These are phyloP conservation scores for Raffaelea arxii DNA, from an alignment of 2,329 filamentous ascomycete species.

Conservation along the genomic window DNA sequence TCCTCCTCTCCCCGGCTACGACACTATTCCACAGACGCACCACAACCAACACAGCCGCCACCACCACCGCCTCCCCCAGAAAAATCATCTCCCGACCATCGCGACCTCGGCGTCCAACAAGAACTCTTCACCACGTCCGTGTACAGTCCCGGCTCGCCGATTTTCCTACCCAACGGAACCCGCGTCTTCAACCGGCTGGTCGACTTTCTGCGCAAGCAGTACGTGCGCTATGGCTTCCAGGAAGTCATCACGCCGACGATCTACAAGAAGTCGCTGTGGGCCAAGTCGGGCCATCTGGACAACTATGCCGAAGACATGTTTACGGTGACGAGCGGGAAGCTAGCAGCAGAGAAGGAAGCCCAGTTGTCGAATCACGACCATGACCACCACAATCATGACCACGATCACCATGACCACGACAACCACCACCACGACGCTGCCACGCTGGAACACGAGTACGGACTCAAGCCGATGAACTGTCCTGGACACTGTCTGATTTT, in stretches of 20 bases:
- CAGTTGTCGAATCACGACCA: background rate
- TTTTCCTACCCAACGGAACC: slow-evolving; percentile 74
- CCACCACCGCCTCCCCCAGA: slow-evolving; percentile 13
- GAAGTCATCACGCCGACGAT: slow-evolving; percentile 87
- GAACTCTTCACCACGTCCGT: slow-evolving; percentile 69
- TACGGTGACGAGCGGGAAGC: slow-evolving; percentile 54
- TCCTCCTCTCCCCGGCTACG: too few species aligned
- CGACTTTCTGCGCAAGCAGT: slow-evolving; percentile 73
- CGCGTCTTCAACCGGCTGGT: slow-evolving; percentile 77
- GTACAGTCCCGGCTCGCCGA: slow-evolving; percentile 77
- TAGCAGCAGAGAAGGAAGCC: slow-evolving; percentile 23
- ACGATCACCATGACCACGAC: background rate
- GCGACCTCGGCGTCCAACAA: slow-evolving; percentile 53
- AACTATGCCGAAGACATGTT: slow-evolving; percentile 94
- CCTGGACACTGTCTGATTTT: slow-evolving; percentile 90
- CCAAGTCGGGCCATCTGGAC: slow-evolving; percentile 75
- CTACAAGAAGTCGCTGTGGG: slow-evolving; percentile 82
- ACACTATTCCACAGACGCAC: too few species aligned
- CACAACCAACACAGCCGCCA: slow-evolving; percentile 12
- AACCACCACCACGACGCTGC: background rate
- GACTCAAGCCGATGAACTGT: slow-evolving; percentile 94
- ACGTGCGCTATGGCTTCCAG: slow-evolving; percentile 74
- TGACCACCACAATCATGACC: background rate
- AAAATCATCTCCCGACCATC: slow-evolving; percentile 39
- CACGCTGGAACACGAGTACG: slow-evolving; percentile 54